Base-by-base conservation (phyloP, 129 eudicot genomes). In the Glebionis coronaria region DNA sequence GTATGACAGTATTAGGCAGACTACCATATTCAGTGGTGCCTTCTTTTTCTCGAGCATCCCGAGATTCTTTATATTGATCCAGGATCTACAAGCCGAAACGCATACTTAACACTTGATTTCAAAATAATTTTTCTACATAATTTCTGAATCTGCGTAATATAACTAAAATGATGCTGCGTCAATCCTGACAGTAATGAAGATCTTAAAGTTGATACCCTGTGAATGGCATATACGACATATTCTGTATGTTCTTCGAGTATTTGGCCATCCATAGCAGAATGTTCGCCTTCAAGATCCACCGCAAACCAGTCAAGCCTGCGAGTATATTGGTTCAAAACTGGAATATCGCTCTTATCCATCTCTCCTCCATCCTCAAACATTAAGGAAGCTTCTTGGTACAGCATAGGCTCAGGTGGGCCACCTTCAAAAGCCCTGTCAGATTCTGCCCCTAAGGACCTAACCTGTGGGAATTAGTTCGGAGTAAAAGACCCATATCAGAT, bases 261-360 rank as follows among this genome's bases (percentile, higher is more conserved):
- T 60, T 74, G 93, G 63, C 97, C 99, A 81, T 94, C 99, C 99
- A 89, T 90, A 61, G 99, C 99, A 82, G 99, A 94, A 80, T 87
- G 97, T 90, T 94, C 99, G 38, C 99, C 99, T 87, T 87, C 99
- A 80, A 94, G 92, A 70, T 94, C 99, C 40, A 94, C 99, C 56
- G 99, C 95, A 76, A 89, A 94, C 99, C 99, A 94, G 80, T 94
- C 90, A 76, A 90, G 86, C 82, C 74, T 79, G 64, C 80, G 74
- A 57, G 62, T 68, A 74, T 90, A 94, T 57, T 68, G 93, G 69
- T 65, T 82, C 72, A 84, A 81, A 66, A 68, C 14, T 40, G 88
- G 65, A 81, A 79, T 58, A 49, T 72, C 72, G 2, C 74, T 45
- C 54, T 69, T 78, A 70, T 82, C 89, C 47, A 79, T 58, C 61